These are phyloP conservation scores for Sclerotinia subarctica DNA, from an alignment of 2,329 filamentous ascomycete genomes.

Conservation along the genomic window DNA sequence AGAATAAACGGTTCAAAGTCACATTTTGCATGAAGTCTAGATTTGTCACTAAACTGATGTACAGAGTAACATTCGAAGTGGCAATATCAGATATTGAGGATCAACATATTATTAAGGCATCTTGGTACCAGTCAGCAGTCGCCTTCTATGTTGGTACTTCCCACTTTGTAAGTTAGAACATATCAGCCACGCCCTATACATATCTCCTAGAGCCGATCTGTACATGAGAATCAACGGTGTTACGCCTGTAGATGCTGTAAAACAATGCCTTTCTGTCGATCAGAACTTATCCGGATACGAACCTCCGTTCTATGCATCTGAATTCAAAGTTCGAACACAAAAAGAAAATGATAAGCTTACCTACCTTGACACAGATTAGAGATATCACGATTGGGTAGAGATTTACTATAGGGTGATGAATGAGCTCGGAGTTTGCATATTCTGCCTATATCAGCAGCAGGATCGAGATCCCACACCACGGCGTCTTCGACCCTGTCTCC, in stretches of 20 bases:
- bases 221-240: conserved; percentile 1
- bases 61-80: background rate
- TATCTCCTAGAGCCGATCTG: background rate
- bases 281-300: background rate
- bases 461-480: background rate
- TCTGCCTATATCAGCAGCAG: background rate
- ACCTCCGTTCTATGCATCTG: background rate
- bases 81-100: background rate
- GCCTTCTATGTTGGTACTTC: background rate
- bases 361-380: background rate
- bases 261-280: background rate
- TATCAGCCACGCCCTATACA: background rate
- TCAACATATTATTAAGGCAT: background rate
- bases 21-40: background rate
- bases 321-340: background rate
- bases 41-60: background rate
- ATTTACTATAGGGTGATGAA: background rate
- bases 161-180: background rate
- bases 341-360: background rate
- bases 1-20: background rate
- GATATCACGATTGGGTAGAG: background rate
- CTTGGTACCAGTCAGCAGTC: background rate
- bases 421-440: conserved; percentile 2
- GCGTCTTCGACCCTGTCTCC: background rate
- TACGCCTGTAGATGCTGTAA: background rate